These are phyloP conservation scores for Globisporangium parvum DNA, from an alignment of 352 stramenopile species.

Conservation along the genomic window DNA sequence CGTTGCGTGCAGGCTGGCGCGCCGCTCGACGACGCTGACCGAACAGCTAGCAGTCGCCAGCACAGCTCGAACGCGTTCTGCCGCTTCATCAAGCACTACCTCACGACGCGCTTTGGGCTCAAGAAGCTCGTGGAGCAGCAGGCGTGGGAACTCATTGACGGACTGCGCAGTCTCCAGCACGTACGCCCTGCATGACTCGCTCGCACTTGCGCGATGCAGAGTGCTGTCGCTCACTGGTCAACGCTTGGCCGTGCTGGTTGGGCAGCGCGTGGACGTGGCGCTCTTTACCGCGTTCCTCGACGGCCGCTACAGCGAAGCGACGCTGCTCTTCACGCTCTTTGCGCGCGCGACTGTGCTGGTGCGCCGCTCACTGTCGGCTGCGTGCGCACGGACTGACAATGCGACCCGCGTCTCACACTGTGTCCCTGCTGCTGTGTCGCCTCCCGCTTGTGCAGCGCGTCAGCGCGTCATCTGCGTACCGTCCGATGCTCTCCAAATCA, in stretches of 20 bases:
- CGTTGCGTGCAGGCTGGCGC: neutral
- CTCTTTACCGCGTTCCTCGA: slow-evolving; percentile 58
- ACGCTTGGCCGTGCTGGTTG: neutral
- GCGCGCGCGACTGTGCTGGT: slow-evolving; percentile 41
- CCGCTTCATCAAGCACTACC: slow-evolving; percentile 44
- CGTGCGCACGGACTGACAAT: neutral
- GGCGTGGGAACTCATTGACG: slow-evolving; percentile 46
- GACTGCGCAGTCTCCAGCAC: slow-evolving; percentile 30
- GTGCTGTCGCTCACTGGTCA: neutral
- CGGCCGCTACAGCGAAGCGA: slow-evolving; percentile 34
- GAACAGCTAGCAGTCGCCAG: slow-evolving; percentile 5
- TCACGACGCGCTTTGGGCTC: slow-evolving; percentile 65
- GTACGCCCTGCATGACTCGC: slow-evolving; percentile 14
- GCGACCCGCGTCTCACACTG: too few species aligned
- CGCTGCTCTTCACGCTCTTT: slow-evolving; percentile 50
- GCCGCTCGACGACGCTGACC: neutral
- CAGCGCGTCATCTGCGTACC: slow-evolving; percentile 21
- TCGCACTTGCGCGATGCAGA: neutral
- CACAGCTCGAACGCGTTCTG: slow-evolving; percentile 22
- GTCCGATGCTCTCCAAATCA: slow-evolving; percentile 14
- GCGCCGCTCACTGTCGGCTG: neutral
- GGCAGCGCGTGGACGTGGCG: slow-evolving; percentile 42
- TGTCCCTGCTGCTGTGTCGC: too few species aligned
- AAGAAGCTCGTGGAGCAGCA: slow-evolving; percentile 57
- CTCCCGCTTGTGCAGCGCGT: slow-evolving; percentile 17